Base-by-base conservation (phyloP, 345 rosid genomes). In the Salix viminalis region DNA sequence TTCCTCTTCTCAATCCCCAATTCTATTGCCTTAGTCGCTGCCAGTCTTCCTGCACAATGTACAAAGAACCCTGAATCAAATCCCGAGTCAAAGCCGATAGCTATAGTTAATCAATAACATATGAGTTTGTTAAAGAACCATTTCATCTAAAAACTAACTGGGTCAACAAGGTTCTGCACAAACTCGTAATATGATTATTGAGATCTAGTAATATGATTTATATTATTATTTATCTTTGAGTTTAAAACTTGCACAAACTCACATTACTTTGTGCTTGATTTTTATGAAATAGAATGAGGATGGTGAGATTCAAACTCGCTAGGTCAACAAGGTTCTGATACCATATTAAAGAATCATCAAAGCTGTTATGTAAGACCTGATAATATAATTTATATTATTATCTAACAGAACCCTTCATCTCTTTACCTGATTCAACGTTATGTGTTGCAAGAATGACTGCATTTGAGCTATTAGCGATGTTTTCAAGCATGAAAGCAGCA, bases 391-490 rank as follows among this genome's bases (percentile, higher is more conserved):
- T 34, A 34, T 34, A 34, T 34, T 34, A 34, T 34, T 34, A 30
- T 30, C 32, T 30, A 30, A 30, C 32, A 2, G 4, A 30, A 30
- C 9, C 62, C 62, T n/a, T 56, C 1, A 46, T 5, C 0, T 41
- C 5, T 36, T 26, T 77, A 90, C 94, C 96, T 18, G 99, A 95
- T 68, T 91, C 94, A 7, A 91, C 82, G 67, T 95, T 95, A 32
- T 95, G 99, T n/a, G 97, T 93, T 12, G 99, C 99, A 7, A 95
- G 89, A 75, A 95, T 84, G n/a, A 89, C 88, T 0, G 86, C 94
- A 5, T 89, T 91, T 0, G 87, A 81, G n/a, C 93, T 87, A 7
- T 79, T 75, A 0, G 89, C 85, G 15, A 91, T 83, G 76, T 78
- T 88, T 14, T 90, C 94, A 2, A 95, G 92, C 86, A 95, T 69